Base-by-base conservation (phyloP, 768 basidiomycete genomes). In the Panaeolus papilionaceus region DNA sequence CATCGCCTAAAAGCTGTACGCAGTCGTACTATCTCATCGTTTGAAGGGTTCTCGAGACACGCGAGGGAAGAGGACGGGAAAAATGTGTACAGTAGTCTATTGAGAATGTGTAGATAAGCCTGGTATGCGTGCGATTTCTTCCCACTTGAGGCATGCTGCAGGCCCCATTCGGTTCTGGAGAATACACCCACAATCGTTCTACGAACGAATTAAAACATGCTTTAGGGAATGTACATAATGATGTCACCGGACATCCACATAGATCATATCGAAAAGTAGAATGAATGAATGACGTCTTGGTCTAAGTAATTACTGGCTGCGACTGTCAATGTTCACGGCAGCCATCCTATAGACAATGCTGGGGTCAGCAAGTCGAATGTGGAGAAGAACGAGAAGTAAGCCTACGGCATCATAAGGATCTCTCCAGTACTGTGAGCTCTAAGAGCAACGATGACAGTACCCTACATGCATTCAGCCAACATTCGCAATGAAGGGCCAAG, bases 321-420 rank as follows among this genome's bases (percentile, higher is more conserved):
- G 42, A 44, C 2, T 16, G 5, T 18, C 47, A 18, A 23, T 51
- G 18, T 23, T 51, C 18, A 51, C 8, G 4, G 47, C 47, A 26
- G 47, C 47, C 47, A 51, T 51, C 8, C 47, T 51, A 18, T 47
- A 51, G 47, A 11, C 7, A 20, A 23, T 26, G n/a, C 8, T 23
- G 20, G 8, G 6, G 47, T 51, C 47, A 51, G 47, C 20, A 5
- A 33, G 33, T 51, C 1, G 23, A 20, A 12, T 51, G 18, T 8
- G 45, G 18, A 2, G 20, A n/a, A 47, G 45, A n/a, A 4, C 45
- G 3, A n/a, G 12, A 8, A 18, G 23, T 51, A 8, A 9, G 26
- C 47, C 20, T 51, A 51, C 47, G 47, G 47, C 47, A 51, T 51
- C 10, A 51, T 51, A 51, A 51, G 6, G 20, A 20, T 51, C n/a